These are phyloP conservation scores for Trichocladium uniseriatum DNA, from an alignment of 495 filamentous ascomycete genomes.

Conservation along the genomic window DNA sequence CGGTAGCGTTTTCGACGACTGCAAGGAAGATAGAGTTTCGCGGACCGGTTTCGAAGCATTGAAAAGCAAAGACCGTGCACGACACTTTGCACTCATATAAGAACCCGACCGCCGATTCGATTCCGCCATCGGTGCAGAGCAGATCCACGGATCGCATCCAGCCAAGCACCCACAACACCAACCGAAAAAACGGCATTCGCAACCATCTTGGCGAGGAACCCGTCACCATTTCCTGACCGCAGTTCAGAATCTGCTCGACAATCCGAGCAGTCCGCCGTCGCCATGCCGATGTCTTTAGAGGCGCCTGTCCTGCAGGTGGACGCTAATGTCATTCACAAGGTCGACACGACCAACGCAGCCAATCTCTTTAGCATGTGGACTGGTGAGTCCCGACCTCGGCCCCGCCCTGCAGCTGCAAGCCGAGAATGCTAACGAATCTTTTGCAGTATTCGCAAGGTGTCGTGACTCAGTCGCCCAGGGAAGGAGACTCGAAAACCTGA, in stretches of 20 bases:
- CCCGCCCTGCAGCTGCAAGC: neutral
- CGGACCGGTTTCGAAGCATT: no score
- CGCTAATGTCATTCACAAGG: conserved; percentile 79
- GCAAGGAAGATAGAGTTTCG: neutral
- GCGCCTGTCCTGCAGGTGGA: conserved; percentile 66
- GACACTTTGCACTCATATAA: neutral
- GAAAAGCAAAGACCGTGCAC: neutral
- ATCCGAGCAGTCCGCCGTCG: conserved; percentile 25
- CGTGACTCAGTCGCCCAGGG: conserved; percentile 91
- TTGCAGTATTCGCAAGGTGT: conserved; percentile 91
- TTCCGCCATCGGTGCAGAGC: conserved; percentile 25
- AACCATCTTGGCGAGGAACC: conserved; percentile 14
- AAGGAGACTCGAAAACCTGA: conserved; percentile 84
- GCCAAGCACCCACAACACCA: conserved; percentile 2
- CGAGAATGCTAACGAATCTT: conserved; percentile 7
- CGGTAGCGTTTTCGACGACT: neutral
- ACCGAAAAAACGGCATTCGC: conserved; percentile 10
- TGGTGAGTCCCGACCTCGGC: conserved; percentile 50
- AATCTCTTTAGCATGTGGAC: conserved; percentile 98
- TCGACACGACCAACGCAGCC: conserved; percentile 85
- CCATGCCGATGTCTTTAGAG: conserved; percentile 29
- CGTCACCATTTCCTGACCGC: conserved; percentile 12
- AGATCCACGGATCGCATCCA: conserved; percentile 24
- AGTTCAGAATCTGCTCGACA: conserved; percentile 21
- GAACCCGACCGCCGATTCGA: neutral